These are phyloP conservation scores for Cenococcum geophilum DNA, from an alignment of 495 filamentous ascomycete species.

Conservation along the genomic window DNA sequence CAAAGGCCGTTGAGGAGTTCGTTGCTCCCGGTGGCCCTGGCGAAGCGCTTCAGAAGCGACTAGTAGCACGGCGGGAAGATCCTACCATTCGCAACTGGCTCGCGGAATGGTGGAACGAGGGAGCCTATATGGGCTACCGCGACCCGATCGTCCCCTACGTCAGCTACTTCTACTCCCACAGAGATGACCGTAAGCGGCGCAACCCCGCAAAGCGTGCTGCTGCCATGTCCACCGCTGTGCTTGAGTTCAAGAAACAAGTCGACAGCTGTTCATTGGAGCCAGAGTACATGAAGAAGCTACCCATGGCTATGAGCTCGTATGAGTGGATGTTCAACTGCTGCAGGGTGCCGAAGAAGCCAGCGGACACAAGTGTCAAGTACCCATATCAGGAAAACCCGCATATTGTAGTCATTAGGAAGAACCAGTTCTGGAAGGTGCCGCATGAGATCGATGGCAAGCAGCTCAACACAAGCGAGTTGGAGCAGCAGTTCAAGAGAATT, in stretches of 20 bases:
- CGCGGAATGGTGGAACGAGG: conserved; percentile 94
- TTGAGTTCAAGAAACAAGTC: conserved; percentile 93
- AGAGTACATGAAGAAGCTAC: conserved; percentile 94
- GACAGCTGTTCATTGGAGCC: conserved; percentile 80
- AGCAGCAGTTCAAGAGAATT: conserved; percentile 78
- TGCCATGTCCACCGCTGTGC: conserved; percentile 71
- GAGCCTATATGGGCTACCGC: conserved; percentile 84
- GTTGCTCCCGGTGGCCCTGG: conserved; percentile 74
- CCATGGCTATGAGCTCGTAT: conserved; percentile 95
- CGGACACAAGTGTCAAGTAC: conserved; percentile 82
- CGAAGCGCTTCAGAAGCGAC: conserved; percentile 78
- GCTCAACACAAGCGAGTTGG: conserved; percentile 80
- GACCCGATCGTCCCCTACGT: conserved; percentile 98
- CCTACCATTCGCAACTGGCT: conserved; percentile 91
- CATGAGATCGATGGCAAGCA: conserved; percentile 71
- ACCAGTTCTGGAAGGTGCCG: conserved; percentile 87
- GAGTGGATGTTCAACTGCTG: conserved; percentile 98
- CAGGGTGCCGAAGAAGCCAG: conserved; percentile 75
- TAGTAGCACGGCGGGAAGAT: conserved; percentile 74
- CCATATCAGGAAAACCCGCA: conserved; percentile 67
- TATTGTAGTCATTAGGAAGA: conserved; percentile 85
- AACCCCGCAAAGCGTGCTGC: conserved; percentile 90
- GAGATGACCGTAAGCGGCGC: conserved; percentile 81
- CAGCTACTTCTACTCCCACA: conserved; percentile 98
- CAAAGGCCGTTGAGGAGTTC: conserved; percentile 77